phyloP scores from a whole-genome alignment of 805 yeast species.

The Teunomyces cretensis region DNA sequence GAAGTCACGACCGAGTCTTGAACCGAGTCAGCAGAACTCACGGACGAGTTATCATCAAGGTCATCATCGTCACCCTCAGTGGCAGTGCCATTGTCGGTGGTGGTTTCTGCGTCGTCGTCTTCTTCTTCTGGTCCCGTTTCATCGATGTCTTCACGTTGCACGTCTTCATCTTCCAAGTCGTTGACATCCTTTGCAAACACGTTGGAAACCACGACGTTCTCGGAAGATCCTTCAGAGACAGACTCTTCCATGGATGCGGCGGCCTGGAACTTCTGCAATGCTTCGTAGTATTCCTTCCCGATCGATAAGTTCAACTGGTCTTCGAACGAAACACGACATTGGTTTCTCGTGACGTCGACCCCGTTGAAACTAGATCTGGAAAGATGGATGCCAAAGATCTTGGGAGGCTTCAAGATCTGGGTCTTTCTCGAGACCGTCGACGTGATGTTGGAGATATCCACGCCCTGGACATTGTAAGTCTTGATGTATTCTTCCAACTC shows the following conservation, averaged over 20 bases:
- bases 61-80: slow-evolving; percentile 19
- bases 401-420: slow-evolving; percentile 64
- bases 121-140: slow-evolving; percentile 34
- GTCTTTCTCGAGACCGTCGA: slow-evolving; percentile 70
- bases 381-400: slow-evolving; percentile 73
- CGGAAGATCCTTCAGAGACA: slow-evolving; percentile 16
- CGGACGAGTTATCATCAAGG: slow-evolving; percentile 13
- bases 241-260: slow-evolving; percentile 15
- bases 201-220: slow-evolving; percentile 10
- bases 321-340: slow-evolving; percentile 67
- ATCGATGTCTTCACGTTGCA: slow-evolving; percentile 39
- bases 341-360: slow-evolving; percentile 65
- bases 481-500: slow-evolving; percentile 49
- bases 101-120: slow-evolving; percentile 13
- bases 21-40: slow-evolving; percentile 7
- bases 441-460: slow-evolving; percentile 46
- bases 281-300: slow-evolving; percentile 40
- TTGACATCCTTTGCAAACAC: slow-evolving; percentile 25
- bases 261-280: slow-evolving; percentile 36
- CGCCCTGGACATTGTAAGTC: slow-evolving; percentile 43
- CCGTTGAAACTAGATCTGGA: slow-evolving; percentile 80
- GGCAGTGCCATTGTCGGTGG: slow-evolving; percentile 8
- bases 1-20: slow-evolving; percentile 9
- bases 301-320: slow-evolving; percentile 53
- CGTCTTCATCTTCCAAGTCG: slow-evolving; percentile 31